phyloP scores from a whole-genome alignment of 345 rosid genomes.

The Dipteronia sinensis region DNA sequence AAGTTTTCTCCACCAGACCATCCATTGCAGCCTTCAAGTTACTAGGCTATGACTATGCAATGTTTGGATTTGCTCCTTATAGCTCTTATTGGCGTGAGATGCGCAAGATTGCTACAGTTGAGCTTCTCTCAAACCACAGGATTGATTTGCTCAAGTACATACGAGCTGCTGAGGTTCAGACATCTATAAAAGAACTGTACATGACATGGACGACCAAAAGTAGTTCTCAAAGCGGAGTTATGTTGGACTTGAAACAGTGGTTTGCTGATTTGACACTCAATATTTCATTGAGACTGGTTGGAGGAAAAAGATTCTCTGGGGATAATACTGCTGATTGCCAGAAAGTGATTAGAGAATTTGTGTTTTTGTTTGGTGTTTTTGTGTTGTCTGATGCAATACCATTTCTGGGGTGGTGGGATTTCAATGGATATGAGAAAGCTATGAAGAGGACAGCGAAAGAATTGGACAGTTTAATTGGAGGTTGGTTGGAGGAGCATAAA shows the following conservation, averaged over 20 bases:
- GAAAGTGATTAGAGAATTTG: slow-evolving; percentile 16
- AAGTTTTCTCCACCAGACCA: slow-evolving; percentile 34
- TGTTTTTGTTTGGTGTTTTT: slow-evolving; percentile 18
- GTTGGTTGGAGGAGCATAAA: slow-evolving; percentile 36
- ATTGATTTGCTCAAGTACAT: slow-evolving; percentile 34
- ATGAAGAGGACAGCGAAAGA: slow-evolving; percentile 38
- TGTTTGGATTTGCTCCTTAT: slow-evolving; percentile 33
- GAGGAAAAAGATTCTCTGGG: slow-evolving; percentile 32
- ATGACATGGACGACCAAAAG: slow-evolving; percentile 15
- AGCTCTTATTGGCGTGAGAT: slow-evolving; percentile 40
- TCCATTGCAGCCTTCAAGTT: slow-evolving; percentile 8
- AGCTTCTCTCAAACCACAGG: slow-evolving; percentile 34
- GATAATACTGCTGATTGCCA: not conserved
- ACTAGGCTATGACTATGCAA: slow-evolving; percentile 32
- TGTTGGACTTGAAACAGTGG: slow-evolving; percentile 39
- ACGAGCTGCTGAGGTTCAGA: slow-evolving; percentile 21
- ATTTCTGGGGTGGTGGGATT: slow-evolving; percentile 29
- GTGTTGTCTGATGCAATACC: slow-evolving; percentile 27
- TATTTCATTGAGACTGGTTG: slow-evolving; percentile 33
- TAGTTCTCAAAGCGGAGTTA: slow-evolving; percentile 18
- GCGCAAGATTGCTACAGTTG: slow-evolving; percentile 28
- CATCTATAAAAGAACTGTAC: slow-evolving; percentile 26
- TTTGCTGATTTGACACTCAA: slow-evolving; percentile 31
- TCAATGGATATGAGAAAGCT: slow-evolving; percentile 29
- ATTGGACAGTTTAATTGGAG: slow-evolving; percentile 19